Evolutionary conservation across 176 grass and related monocot species (phyloP).

Genomic region (Puya raimondii): DNA sequence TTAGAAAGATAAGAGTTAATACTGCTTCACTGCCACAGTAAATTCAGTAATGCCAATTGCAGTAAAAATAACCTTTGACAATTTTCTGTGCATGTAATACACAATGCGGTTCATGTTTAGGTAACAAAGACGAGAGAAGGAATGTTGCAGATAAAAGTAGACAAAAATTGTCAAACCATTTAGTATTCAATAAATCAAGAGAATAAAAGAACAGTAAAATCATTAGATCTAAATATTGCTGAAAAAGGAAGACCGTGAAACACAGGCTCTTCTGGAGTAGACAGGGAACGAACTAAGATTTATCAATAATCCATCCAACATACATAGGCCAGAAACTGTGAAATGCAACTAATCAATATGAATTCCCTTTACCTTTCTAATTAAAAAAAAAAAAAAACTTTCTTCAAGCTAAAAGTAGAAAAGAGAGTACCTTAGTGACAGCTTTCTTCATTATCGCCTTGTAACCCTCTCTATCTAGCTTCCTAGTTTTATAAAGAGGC

Average conservation of each 20-base stretch:
- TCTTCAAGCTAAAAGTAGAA: conserved; percentile 9
- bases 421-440: conserved; percentile 76
- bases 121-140: conserved; percentile 15
- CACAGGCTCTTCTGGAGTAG: too few relatives aligned
- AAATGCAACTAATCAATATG: not conserved
- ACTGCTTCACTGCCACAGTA: not conserved
- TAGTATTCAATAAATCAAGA: not conserved
- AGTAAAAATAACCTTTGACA: not conserved
- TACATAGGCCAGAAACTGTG: not conserved
- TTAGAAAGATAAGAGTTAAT: not conserved
- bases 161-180: conserved; percentile 17
- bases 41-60: not conserved
- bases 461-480: conserved; percentile 62
- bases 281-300: too few relatives aligned
- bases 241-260: too few relatives aligned
- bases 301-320: not conserved
- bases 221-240: too few relatives aligned
- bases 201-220: not conserved
- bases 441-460: conserved; percentile 91
- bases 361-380: not conserved
- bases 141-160: conserved; percentile 12
- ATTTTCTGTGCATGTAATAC: conserved; percentile 20
- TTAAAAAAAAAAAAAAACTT: not conserved
- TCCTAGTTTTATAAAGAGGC: conserved; percentile 87
- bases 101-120: conserved; percentile 12